These are phyloP conservation scores for Tulasnella calospora DNA, from an alignment of 768 basidiomycete species.

Conservation along the genomic window DNA sequence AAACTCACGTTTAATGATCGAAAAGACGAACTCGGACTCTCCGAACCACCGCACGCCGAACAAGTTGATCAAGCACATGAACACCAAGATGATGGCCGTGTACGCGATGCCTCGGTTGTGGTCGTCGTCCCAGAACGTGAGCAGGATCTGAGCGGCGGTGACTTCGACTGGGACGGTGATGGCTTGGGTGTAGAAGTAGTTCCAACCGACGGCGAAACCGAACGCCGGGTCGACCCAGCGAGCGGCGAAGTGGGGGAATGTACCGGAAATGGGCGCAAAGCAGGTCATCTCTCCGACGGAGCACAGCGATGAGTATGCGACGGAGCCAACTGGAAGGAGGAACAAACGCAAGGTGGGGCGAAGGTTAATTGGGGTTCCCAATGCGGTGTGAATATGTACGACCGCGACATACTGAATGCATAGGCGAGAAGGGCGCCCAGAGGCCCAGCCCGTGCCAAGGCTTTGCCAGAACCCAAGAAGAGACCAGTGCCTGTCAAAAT, in stretches of 20 bases:
- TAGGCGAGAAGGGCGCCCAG: constrained; percentile 64
- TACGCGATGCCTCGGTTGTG: constrained; percentile 37
- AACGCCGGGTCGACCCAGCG: constrained; percentile 35
- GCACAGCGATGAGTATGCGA: constrained; percentile 63
- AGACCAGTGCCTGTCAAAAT: constrained; percentile 46
- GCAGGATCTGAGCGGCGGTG: constrained; percentile 35
- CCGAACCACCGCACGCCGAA: constrained; percentile 71
- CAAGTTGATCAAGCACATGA: constrained; percentile 59
- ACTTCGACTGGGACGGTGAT: constrained; percentile 40
- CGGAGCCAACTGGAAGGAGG: constrained; percentile 52
- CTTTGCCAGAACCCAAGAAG: constrained; percentile 64
- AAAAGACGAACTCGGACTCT: constrained; percentile 66
- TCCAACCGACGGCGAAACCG: constrained; percentile 35
- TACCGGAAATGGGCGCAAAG: constrained; percentile 70
- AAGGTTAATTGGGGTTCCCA: constrained; percentile 2
- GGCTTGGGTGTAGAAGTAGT: constrained; percentile 42
- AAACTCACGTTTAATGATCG: constrained; percentile 56
- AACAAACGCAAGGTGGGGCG: neutral
- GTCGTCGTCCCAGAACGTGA: constrained; percentile 31
- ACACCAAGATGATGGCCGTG: constrained; percentile 53
- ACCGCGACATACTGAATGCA: constrained; percentile 29
- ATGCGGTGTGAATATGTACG: constrained; percentile 23
- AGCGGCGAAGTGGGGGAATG: constrained; percentile 59
- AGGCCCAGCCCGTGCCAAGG: constrained; percentile 58
- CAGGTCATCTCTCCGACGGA: constrained; percentile 76